These are phyloP conservation scores for Colletotrichum plurivorum DNA, from an alignment of 2,329 filamentous ascomycete genomes.

Conservation along the genomic window DNA sequence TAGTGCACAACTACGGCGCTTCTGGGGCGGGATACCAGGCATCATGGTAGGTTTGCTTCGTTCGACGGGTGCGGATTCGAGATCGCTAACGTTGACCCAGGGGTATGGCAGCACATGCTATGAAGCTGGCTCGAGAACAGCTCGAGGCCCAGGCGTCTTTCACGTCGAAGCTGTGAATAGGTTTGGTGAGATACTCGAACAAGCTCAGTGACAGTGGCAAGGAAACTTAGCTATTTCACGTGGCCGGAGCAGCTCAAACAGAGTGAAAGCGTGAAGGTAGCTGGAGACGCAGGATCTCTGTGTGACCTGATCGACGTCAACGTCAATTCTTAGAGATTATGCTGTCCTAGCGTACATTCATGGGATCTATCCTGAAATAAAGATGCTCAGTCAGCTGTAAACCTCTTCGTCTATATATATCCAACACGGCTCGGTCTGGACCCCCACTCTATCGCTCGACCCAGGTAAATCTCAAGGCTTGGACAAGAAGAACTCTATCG, in stretches of 20 bases:
- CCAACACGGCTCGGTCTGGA: neutral
- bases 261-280: no score
- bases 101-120: conserved; percentile 33
- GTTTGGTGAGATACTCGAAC: neutral
- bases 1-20: conserved; percentile 49
- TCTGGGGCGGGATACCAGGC: conserved; percentile 48
- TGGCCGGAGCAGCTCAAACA: no score
- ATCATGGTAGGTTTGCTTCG: conserved; percentile 39
- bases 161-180: neutral
- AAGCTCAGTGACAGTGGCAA: neutral
- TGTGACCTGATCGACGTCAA: no score
- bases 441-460: neutral
- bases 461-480: neutral
- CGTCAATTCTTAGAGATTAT: no score
- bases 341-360: no score
- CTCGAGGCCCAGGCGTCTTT: neutral
- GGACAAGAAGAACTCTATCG: conserved; percentile 41
- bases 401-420: no score
- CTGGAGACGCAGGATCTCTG: no score
- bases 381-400: no score
- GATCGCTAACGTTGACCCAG: conserved; percentile 1
- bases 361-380: no score
- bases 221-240: no score
- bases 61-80: neutral
- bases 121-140: neutral